Base-by-base conservation (phyloP, 2,329 filamentous ascomycete species). In the Aspergillus sp. region DNA sequence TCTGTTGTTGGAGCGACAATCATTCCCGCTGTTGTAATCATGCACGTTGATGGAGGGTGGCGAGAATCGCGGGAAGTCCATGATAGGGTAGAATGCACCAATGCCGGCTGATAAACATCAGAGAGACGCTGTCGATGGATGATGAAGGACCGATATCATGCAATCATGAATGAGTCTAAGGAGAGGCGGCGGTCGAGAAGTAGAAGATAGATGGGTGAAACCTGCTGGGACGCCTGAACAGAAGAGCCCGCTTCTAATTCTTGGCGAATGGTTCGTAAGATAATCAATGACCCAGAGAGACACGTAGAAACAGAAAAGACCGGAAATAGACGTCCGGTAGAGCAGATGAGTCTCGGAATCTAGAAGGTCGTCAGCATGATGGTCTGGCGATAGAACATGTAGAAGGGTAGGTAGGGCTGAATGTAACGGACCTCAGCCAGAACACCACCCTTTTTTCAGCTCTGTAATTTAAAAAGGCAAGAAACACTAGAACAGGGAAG, bases 31-130 rank as follows among this genome's bases (percentile, higher is more conserved):
- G 45, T 68, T 72, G 48, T 69, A 71, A 53, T 75, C 72, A 61
- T 74, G 67, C 48, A 76, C 69, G 56, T 67, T 69, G 56, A 76
- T 76, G 54, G 74, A 71, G 45, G 76, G 74, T 50, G 74, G 64
- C 45, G 69, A 65, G 47, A 69, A 56, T 62, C 69, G 70, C 53
- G 73, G 70, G 47, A 74, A 74, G 58, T 78, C 75, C 76, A 79
- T 79, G 58, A 64, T 71, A 66, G 58, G 64, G 56, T 48, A 57
- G 56, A 60, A 47, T 56, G 56, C 58, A 64, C 60, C 49, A 55
- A 53, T 44, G 49, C 51, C 50, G 48, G 52, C 50, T 53, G 52
- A 58, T 58, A 49, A 52, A 56, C 56, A 49, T 47, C 47, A 47
- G 46, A 47, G 34, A 6, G 40, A 32, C 11, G 42, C 25, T 41